phyloP scores from a whole-genome alignment of 208 protist genomes.

The Trypanosomatidae sp. region DNA sequence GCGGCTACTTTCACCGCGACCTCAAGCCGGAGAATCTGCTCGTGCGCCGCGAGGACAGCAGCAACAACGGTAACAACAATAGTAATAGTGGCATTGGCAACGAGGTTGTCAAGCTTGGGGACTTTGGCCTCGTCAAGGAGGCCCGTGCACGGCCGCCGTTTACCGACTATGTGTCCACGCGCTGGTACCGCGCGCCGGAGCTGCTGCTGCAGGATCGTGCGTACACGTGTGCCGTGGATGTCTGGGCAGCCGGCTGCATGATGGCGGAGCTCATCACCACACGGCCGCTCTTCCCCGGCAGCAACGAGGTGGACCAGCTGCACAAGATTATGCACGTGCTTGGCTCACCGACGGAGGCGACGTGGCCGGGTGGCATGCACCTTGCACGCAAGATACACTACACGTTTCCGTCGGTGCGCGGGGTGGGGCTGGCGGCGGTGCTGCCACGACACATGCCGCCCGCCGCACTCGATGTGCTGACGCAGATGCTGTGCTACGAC shows the following conservation, averaged over 20 bases:
- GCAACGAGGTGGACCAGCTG: conserved; percentile 77
- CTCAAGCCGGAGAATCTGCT: conserved; percentile 90
- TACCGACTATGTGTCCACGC: conserved; percentile 95
- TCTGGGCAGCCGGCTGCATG: conserved; percentile 95
- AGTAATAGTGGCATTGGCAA: background rate
- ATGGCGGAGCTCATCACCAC: conserved; percentile 94
- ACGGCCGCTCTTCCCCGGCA: conserved; percentile 92
- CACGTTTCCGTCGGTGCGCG: conserved; percentile 47
- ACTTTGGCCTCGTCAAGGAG: conserved; percentile 80
- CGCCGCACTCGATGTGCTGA: conserved; percentile 87
- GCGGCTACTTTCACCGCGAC: conserved; percentile 87
- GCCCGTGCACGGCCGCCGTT: conserved; percentile 47
- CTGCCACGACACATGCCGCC: conserved; percentile 66
- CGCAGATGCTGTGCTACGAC: conserved; percentile 92
- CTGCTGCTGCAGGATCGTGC: conserved; percentile 90
- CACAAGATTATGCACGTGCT: conserved; percentile 83
- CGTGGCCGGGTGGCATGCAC: conserved; percentile 48
- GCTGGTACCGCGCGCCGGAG: conserved; percentile 99
- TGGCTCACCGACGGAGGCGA: conserved; percentile 63
- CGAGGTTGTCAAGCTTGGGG: conserved; percentile 91
- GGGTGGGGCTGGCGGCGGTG: conserved; percentile 40
- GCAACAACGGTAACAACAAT: conserved; percentile 9
- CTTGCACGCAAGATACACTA: conserved; percentile 77
- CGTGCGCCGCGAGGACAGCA: conserved; percentile 29
- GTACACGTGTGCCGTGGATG: conserved; percentile 93